Percentiles rank a stretch among this genome's conserved stretches.
phyloP scores from a whole-genome alignment of 2,329 filamentous ascomycete genomes.

The Fusarium nisikadoi region DNA sequence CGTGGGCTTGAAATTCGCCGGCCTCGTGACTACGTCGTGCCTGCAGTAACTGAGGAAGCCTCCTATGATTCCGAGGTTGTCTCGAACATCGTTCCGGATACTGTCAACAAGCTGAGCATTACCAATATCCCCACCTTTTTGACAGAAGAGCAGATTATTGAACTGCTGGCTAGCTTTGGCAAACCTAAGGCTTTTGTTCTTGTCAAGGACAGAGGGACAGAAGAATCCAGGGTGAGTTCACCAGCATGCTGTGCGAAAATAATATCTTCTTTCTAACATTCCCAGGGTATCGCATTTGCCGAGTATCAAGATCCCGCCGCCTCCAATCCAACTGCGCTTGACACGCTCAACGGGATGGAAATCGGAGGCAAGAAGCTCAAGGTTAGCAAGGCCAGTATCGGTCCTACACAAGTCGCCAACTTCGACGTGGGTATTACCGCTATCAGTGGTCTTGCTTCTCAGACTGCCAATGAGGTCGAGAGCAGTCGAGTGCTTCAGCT shows the following conservation, averaged over 20 bases:
- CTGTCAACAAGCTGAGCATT: conserved; percentile 93
- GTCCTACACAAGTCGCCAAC: conserved; percentile 89
- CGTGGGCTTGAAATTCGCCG: conserved; percentile 79
- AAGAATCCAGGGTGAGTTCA: conserved; percentile 82
- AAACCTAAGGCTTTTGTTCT: conserved; percentile 92
- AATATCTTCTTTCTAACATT: conserved; percentile 44
- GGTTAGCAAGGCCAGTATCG: conserved; percentile 89
- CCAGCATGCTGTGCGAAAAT: too few species aligned
- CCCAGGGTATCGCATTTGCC: conserved; percentile 92
- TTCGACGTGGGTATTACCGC: conserved; percentile 97
- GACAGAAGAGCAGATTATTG: conserved; percentile 89
- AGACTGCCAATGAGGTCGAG: conserved; percentile 81
- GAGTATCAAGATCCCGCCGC: conserved; percentile 82
- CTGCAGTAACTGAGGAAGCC: conserved; percentile 77
- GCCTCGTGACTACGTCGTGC: conserved; percentile 97
- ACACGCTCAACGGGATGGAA: conserved; percentile 92
- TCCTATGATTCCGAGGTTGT: conserved; percentile 81
- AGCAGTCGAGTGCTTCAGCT: conserved; percentile 88
- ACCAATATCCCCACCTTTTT: conserved; percentile 90
- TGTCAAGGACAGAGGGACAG: conserved; percentile 85
- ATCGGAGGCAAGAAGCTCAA: conserved; percentile 87
- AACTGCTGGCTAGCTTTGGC: conserved; percentile 90
- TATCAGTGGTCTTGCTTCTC: conserved; percentile 97
- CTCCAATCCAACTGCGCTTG: conserved; percentile 85
- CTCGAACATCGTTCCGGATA: conserved; percentile 86